Evolutionary conservation across 2,329 filamentous ascomycete species (phyloP).

Genomic region (Fusarium coffeatum): DNA sequence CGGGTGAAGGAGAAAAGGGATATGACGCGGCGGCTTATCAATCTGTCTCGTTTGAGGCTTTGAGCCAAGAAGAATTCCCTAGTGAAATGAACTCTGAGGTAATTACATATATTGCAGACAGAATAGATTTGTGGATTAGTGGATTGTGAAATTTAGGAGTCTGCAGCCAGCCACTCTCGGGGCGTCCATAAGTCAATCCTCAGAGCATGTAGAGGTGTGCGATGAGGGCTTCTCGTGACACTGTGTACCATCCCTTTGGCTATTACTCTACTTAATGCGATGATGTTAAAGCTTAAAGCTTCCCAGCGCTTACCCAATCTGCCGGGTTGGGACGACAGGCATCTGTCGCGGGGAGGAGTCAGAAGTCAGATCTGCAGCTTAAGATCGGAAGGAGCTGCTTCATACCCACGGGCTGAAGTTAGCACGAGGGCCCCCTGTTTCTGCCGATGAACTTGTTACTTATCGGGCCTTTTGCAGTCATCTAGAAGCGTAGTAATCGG

Average conservation of each 20-base stretch:
- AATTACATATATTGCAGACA: too few relatives aligned
- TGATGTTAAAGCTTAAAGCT: too few relatives aligned
- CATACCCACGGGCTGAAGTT: background rate
- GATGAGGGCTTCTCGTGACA: background rate
- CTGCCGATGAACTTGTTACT: background rate
- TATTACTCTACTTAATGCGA: too few relatives aligned
- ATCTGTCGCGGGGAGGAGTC: background rate
- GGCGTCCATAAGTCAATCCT: background rate
- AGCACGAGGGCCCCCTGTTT: background rate
- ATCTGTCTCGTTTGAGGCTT: background rate
- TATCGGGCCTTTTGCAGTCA: background rate
- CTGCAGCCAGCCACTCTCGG: background rate
- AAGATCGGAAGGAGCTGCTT: background rate
- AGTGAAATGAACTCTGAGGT: too few relatives aligned
- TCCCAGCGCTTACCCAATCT: background rate
- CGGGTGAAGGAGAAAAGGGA: background rate
- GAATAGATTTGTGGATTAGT: too few relatives aligned
- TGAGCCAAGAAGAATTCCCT: too few relatives aligned
- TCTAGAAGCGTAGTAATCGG: background rate
- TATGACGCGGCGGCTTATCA: background rate
- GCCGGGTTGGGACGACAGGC: background rate
- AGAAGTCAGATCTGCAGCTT: background rate
- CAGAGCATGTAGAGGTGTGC: background rate
- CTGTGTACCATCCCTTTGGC: rapidly evolving
- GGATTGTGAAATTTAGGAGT: background rate